A percentile compares a stretch with the other conserved stretches of the same genome.
Evolutionary conservation across 495 filamentous ascomycete species (phyloP).

Genomic region (Xylaria flabelliformis): DNA sequence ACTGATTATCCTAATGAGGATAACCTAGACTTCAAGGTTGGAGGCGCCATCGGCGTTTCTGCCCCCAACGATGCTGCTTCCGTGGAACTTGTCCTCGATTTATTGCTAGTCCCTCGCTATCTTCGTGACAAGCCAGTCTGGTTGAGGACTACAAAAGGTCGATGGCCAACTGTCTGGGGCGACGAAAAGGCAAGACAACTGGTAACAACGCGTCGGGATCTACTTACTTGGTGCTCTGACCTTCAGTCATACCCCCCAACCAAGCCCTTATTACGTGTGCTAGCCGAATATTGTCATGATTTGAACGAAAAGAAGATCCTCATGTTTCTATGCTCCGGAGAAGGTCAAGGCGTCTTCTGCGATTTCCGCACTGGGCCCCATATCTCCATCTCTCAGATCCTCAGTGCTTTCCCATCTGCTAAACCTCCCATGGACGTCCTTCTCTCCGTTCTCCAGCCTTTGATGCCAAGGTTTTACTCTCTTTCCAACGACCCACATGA

Average conservation of each 20-base stretch:
- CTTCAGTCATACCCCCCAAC: slow-evolving; percentile 91
- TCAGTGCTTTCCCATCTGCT: slow-evolving; percentile 89
- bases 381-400: slow-evolving; percentile 80
- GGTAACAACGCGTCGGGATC: slow-evolving; percentile 84
- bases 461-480: slow-evolving; percentile 99
- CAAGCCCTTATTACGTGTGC: slow-evolving; percentile 82
- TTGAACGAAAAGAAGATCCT: slow-evolving; percentile 86
- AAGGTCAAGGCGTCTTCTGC: slow-evolving; percentile 93
- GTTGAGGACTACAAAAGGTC: slow-evolving; percentile 76
- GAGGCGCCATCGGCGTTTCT: slow-evolving; percentile 91
- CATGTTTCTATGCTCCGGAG: slow-evolving; percentile 80
- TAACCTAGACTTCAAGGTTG: slow-evolving; percentile 91
- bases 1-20: slow-evolving; percentile 92
- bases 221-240: slow-evolving; percentile 94
- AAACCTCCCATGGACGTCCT: slow-evolving; percentile 84
- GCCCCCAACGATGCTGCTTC: slow-evolving; percentile 80
- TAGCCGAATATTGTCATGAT: slow-evolving; percentile 84
- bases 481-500: slow-evolving; percentile 94
- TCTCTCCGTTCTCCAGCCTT: slow-evolving; percentile 76
- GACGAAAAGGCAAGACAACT: slow-evolving; percentile 84
- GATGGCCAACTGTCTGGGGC: slow-evolving; percentile 99
- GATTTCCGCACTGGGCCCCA: slow-evolving; percentile 91
- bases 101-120: slow-evolving; percentile 75
- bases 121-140: slow-evolving; percentile 82
- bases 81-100: slow-evolving; percentile 84